Base-by-base conservation (phyloP, 768 basidiomycete species). In the Boletus rex-veris region DNA sequence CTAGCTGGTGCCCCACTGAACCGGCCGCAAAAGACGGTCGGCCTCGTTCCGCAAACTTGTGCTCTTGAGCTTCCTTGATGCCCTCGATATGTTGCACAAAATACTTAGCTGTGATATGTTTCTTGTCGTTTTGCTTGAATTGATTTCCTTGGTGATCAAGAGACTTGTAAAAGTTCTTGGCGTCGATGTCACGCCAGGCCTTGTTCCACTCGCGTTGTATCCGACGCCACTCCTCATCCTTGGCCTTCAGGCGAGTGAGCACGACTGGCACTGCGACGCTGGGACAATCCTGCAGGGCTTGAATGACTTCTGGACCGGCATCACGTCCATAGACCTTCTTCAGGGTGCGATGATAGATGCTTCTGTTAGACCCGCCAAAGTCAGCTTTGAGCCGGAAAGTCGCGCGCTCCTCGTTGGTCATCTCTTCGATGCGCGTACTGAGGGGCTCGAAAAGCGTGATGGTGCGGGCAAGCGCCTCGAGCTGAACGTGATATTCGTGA, bases 51-150 rank as follows among this genome's bases (percentile, higher is more conserved):
- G 63, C 67, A 42, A 63, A 59, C 45, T 66, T 64, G 52, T 73
- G 73, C 33, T 77, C 63, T 67, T 92, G 89, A 53, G 78, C 77
- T 31, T 78, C 77, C 65, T 84, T 85, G 58, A 84, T 73, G 48
- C 70, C 61, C 68, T 94, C 92, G 62, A 95, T 87, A 51, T 95
- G 88, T 30, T 74, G 77, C 30, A 92, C 84, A 64, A 96, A 90
- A 58, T 85, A 74, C 67, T 92, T 94, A 40, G 89, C 79, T 7
- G 88, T 92, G 65, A 94, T 88, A 54, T 79, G 81, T 73, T 92
- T 92, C 82, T 98, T 98, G 78, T 99, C 97, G 70, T 92, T 95
- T 53, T 80, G 79, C 75, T 98, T 98, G 84, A 96, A 97, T 54
- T 80, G 84, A 69, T 91, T 90, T 16, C 93, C 95, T 69, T 97